phyloP scores from a whole-genome alignment of 495 filamentous ascomycete species.

The Oleoguttula mirabilis region DNA sequence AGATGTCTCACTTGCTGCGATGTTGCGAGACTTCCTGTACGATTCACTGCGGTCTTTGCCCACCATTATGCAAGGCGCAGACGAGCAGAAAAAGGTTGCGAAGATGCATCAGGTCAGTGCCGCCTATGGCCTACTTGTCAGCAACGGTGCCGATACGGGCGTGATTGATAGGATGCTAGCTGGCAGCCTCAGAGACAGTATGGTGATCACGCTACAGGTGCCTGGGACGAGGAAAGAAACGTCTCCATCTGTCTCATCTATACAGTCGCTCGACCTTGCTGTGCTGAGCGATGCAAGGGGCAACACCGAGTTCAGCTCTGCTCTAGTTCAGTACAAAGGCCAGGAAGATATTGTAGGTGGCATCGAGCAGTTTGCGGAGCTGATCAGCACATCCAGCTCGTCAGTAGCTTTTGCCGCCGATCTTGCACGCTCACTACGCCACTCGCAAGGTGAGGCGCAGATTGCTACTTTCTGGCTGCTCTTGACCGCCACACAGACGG shows the following conservation, averaged over 20 bases:
- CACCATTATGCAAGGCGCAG: conserved; percentile 69
- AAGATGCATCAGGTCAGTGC: conserved; percentile 62
- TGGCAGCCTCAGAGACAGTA: conserved; percentile 48
- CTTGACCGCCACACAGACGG: conserved; percentile 1
- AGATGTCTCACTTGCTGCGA: conserved; percentile 51
- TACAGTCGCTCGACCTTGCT: conserved; percentile 13
- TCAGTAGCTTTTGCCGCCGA: conserved; percentile 21
- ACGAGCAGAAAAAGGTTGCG: conserved; percentile 62
- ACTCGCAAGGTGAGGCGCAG: conserved; percentile 18
- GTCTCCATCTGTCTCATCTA: conserved; percentile 26
- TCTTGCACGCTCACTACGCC: conserved; percentile 14
- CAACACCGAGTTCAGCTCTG: conserved; percentile 18
- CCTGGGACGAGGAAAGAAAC: conserved; percentile 10
- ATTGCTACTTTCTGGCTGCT: conserved; percentile 69
- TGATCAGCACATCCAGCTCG: conserved; percentile 16
- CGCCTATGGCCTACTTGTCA: conserved; percentile 55
- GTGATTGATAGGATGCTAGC: conserved; percentile 58
- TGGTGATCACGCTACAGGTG: conserved; percentile 27
- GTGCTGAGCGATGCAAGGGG: not conserved
- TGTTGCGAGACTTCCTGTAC: conserved; percentile 60
- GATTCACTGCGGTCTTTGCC: conserved; percentile 73
- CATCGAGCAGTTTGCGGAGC: conserved; percentile 19
- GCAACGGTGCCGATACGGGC: conserved; percentile 53
- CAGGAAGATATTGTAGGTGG: conserved; percentile 24
- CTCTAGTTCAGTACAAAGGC: conserved; percentile 20